Percentiles rank a stretch among this genome's conserved stretches.
Conservation (phyloP, 495 filamentous ascomycete species). For the Glutinoglossum americanum region DNA sequence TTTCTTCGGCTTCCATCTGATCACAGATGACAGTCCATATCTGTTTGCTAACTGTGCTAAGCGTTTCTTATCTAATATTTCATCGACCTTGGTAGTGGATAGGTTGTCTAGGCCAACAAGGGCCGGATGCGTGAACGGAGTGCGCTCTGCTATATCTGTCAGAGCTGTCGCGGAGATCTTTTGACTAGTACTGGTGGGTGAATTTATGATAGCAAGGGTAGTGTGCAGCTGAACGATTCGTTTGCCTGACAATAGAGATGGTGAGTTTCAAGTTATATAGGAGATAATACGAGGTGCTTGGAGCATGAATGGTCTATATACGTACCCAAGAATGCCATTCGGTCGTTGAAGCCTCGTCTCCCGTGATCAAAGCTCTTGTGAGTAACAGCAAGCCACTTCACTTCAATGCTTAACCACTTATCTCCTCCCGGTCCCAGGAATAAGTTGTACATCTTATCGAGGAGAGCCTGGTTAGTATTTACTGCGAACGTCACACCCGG, state of each 20-base stretch:
- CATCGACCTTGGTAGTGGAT: slow-evolving; percentile 27
- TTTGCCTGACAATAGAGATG: slow-evolving; percentile 33
- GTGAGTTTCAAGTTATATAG: background rate
- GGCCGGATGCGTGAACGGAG: slow-evolving; percentile 51
- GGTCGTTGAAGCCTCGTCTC: slow-evolving; percentile 79
- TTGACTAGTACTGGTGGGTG: slow-evolving; percentile 12
- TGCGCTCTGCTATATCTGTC: slow-evolving; percentile 28
- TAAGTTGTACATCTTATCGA: slow-evolving; percentile 53
- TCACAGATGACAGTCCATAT: slow-evolving; percentile 47
- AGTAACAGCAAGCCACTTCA: slow-evolving; percentile 93
- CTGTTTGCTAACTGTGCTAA: slow-evolving; percentile 41
- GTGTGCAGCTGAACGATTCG: slow-evolving; percentile 62
- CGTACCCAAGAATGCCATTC: slow-evolving; percentile 76
- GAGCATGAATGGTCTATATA: too few species aligned
- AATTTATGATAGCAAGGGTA: slow-evolving; percentile 45
- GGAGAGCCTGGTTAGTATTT: slow-evolving; percentile 47
- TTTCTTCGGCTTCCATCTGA: slow-evolving; percentile 71
- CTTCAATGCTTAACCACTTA: slow-evolving; percentile 58
- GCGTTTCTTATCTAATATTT: slow-evolving; percentile 33
- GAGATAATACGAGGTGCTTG: background rate
- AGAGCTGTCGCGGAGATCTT: slow-evolving; percentile 8
- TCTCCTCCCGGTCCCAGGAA: slow-evolving; percentile 51
- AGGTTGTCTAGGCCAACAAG: slow-evolving; percentile 53
- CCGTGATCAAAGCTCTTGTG: slow-evolving; percentile 98
- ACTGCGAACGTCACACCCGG: slow-evolving; percentile 27